Percentiles rank a stretch among this genome's conserved stretches.
These are phyloP conservation scores for Daphne laureola DNA, from an alignment of 441 rosid genomes.

Conservation along the genomic window DNA sequence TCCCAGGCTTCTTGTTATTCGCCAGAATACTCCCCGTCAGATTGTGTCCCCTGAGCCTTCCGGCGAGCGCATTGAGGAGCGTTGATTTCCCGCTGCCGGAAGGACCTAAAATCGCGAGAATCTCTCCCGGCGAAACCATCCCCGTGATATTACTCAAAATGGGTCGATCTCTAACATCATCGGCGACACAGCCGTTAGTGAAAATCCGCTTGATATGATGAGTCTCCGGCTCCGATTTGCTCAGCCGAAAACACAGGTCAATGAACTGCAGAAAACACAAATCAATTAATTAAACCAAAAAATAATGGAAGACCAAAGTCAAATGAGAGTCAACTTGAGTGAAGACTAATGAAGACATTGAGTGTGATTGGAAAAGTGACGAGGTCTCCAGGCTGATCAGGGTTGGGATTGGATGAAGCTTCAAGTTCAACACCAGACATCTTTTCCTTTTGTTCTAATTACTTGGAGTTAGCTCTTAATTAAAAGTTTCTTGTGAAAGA, in stretches of 20 bases:
- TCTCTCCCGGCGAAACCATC: constrained; percentile 81
- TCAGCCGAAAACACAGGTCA: constrained; percentile 50
- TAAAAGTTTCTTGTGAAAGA: neutral
- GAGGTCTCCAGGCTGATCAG: constrained; percentile 34
- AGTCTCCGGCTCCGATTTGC: constrained; percentile 26
- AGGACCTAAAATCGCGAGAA: constrained; percentile 87
- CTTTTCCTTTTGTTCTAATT: constrained; percentile 7
- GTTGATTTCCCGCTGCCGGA: constrained; percentile 94
- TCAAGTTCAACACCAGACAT: constrained; percentile 38
- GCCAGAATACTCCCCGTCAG: constrained; percentile 60
- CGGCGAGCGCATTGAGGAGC: constrained; percentile 63
- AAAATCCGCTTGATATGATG: constrained; percentile 28
- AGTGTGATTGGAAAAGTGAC: constrained; percentile 67
- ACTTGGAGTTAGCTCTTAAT: neutral
- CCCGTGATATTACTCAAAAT: constrained; percentile 71
- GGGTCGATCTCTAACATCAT: constrained; percentile 32
- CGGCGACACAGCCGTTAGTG: constrained; percentile 19
- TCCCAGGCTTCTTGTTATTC: constrained; percentile 40
- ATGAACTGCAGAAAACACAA: constrained; percentile 44
- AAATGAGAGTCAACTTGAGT: constrained; percentile 15
- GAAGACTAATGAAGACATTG: constrained; percentile 30
- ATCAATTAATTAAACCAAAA: neutral
- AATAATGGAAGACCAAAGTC: too few relatives aligned
- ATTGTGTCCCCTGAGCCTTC: constrained; percentile 46
- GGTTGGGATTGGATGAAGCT: constrained; percentile 23